Evolutionary conservation across 148 eudicot genomes (phyloP).

Genomic region (Fagopyrum tataricum): DNA sequence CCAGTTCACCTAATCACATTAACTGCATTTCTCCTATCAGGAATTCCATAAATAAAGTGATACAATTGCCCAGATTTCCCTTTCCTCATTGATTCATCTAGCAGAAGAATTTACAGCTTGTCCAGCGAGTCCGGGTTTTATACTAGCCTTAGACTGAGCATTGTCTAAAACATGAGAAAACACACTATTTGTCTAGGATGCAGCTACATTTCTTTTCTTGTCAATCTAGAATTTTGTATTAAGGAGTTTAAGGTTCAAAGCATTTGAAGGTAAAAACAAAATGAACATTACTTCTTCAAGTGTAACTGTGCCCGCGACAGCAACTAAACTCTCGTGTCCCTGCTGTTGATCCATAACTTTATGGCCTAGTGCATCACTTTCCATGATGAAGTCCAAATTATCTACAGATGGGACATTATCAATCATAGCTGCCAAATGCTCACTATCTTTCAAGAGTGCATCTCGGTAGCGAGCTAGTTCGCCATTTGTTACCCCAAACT

Average conservation of each 20-base stretch:
- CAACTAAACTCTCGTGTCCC: slow-evolving; percentile 89
- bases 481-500: slow-evolving; percentile 96
- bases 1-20: neutral
- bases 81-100: neutral
- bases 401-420: slow-evolving; percentile 95
- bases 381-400: slow-evolving; percentile 92
- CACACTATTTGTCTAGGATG: neutral
- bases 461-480: slow-evolving; percentile 92
- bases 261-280: neutral
- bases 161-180: neutral
- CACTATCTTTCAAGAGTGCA: slow-evolving; percentile 93
- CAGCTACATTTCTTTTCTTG: neutral
- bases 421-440: slow-evolving; percentile 98
- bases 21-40: neutral
- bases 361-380: slow-evolving; percentile 96
- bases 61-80: neutral
- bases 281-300: slow-evolving; percentile 76
- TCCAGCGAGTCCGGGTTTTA: neutral
- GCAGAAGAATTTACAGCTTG: neutral
- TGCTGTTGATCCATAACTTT: slow-evolving; percentile 94
- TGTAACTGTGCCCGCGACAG: slow-evolving; percentile 84
- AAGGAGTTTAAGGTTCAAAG: neutral
- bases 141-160: too few relatives aligned
- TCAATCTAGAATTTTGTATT: neutral
- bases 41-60: neutral